Conservation (phyloP, 176 grass and related monocot species). For the Oryza meyeriana region DNA sequence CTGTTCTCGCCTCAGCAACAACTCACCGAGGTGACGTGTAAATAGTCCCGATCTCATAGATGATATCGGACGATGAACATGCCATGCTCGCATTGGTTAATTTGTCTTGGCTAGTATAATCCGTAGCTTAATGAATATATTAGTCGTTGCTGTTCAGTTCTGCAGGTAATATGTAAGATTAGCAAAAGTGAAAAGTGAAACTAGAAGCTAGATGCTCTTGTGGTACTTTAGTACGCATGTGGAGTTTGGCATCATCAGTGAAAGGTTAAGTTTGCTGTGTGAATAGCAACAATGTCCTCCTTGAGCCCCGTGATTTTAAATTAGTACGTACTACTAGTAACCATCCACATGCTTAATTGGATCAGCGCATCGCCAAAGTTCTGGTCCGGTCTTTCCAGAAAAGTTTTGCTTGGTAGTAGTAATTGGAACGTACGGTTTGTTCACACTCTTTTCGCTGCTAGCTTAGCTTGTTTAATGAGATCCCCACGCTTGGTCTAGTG, state of each 20-base stretch:
- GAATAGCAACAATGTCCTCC: neutral
- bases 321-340: neutral
- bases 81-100: neutral
- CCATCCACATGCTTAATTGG: conserved; percentile 13
- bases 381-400: neutral
- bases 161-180: neutral
- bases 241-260: neutral
- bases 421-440: neutral
- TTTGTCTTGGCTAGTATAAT: neutral
- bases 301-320: conserved; percentile 36
- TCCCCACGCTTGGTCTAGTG: neutral
- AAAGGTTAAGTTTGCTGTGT: neutral
- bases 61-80: neutral
- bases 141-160: neutral
- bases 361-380: conserved; percentile 21
- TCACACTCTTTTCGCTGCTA: neutral
- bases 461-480: neutral
- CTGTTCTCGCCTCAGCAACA: neutral
- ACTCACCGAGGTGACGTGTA: conserved; percentile 17
- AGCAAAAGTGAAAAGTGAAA: neutral
- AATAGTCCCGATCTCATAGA: neutral
- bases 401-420: neutral
- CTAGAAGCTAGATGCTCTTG: neutral
- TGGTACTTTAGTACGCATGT: neutral
- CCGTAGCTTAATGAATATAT: neutral